phyloP scores from a whole-genome alignment of 441 rosid genomes.

The Pelargonium australe region DNA sequence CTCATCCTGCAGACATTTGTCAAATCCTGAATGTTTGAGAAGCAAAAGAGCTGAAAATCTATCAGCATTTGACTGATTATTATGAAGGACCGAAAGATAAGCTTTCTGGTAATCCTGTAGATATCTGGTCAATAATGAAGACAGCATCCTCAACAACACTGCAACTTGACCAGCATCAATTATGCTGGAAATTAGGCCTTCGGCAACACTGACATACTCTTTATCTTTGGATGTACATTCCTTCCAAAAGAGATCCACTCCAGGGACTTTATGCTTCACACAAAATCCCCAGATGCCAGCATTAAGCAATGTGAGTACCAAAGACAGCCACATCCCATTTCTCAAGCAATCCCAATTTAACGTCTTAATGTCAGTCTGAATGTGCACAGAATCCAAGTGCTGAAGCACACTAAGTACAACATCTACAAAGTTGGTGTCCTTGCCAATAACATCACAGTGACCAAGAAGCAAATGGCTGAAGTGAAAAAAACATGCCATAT shows the following conservation, averaged over 20 bases:
- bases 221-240: slow-evolving; percentile 47
- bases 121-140: slow-evolving; percentile 59
- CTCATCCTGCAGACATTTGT: slow-evolving; percentile 64
- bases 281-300: slow-evolving; percentile 56
- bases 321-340: slow-evolving; percentile 77
- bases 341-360: slow-evolving; percentile 88
- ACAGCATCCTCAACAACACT: slow-evolving; percentile 50
- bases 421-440: slow-evolving; percentile 36
- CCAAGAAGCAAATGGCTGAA: slow-evolving; percentile 55
- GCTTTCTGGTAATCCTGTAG: slow-evolving; percentile 60
- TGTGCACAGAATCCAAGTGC: slow-evolving; percentile 38
- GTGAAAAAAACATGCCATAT: slow-evolving; percentile 45
- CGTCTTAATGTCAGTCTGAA: slow-evolving; percentile 45
- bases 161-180: slow-evolving; percentile 52
- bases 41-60: slow-evolving; percentile 61
- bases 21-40: slow-evolving; percentile 73
- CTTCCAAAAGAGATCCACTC: slow-evolving; percentile 41
- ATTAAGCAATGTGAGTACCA: slow-evolving; percentile 59
- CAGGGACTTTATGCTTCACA: slow-evolving; percentile 44
- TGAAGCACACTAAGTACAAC: slow-evolving; percentile 47
- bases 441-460: slow-evolving; percentile 38
- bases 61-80: slow-evolving; percentile 36
- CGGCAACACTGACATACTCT: slow-evolving; percentile 49
- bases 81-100: slow-evolving; percentile 60
- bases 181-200: slow-evolving; percentile 50